phyloP scores from a whole-genome alignment of 257 asterid genomes.

The Solanum infundibuliforme region DNA sequence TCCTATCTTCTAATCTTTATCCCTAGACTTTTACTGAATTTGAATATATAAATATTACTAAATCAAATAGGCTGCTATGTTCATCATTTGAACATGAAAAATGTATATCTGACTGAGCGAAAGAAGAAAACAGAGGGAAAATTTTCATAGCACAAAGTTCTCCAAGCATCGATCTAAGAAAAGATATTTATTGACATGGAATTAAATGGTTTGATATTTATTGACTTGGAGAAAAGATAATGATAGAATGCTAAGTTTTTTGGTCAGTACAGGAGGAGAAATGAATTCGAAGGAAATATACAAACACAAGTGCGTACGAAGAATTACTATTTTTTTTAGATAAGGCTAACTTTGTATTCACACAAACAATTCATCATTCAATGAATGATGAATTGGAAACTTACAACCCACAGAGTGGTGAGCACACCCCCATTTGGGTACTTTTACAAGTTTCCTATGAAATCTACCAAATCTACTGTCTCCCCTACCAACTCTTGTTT shows the following conservation, averaged over 20 bases:
- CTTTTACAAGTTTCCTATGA: not conserved
- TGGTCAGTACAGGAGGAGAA: not conserved
- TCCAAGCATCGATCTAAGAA: not conserved
- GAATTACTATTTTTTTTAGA: not conserved
- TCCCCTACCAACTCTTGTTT: not conserved
- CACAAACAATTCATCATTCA: not conserved
- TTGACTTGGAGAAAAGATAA: not conserved
- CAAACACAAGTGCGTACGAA: not conserved
- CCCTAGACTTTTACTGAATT: not conserved
- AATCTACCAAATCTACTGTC: not conserved
- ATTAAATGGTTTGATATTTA: not conserved
- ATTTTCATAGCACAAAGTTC: not conserved
- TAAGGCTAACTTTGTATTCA: not conserved
- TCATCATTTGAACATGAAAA: not conserved
- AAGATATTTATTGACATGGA: not conserved
- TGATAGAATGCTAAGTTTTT: not conserved
- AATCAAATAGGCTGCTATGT: not conserved
- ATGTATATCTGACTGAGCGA: not conserved
- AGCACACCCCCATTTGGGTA: not conserved
- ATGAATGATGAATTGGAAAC: not conserved
- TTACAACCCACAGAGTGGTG: not conserved
- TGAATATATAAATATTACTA: not conserved
- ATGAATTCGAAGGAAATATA: not conserved
- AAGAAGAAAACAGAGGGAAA: not conserved
- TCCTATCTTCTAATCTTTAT: not conserved